Base-by-base conservation (phyloP, 1,284 basidiomycete genomes). In the Malassezia vespertilionis region DNA sequence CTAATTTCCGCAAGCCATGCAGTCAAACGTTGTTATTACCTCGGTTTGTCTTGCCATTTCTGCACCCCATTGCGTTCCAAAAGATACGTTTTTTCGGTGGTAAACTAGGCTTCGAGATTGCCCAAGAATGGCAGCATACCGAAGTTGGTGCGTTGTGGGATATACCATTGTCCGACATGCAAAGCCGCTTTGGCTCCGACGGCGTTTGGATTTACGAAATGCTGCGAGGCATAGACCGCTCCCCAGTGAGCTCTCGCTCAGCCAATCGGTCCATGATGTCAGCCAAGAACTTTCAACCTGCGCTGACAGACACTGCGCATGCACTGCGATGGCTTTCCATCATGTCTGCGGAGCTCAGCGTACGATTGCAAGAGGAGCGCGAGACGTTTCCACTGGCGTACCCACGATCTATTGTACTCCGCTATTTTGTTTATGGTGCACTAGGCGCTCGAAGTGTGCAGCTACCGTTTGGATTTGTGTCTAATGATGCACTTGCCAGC, bases 21-120 rank as follows among this genome's bases (percentile, higher is more conserved):
- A 71, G 54, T 14, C 63, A 67, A 44, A 65, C 63, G 17, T 56
- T 63, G 37, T 46, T 68, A 46, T 52, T 60, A 0, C 65, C 66
- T 1, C 46, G 48, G 15, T 52, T 53, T 2, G 57, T 62, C 1
- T 46, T 50, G 27, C 56, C 51, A 38, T 69, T 61, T 33, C 56
- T 68, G 36, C 50, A 53, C 12, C 51, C 54, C 6, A 47, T 65
- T 18, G 61, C 63, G 11, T 55, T 53, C 28, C 53, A 57, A 20
- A 66, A 56, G 40, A 95, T 99, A 63, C 80, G 93, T 5, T 87
- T 87, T 60, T 75, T 99, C 0, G 91, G 91, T 1, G 91, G 93
- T 5, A 97, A 97, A 72, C 79, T 97, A 0, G 91, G 93, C 1
- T 78, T 80, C 38, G 82, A 86, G 0, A 76, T 99, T 24, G 86